These are phyloP conservation scores for Sclerotinia nivalis DNA, from an alignment of 2,329 filamentous ascomycete genomes.

Conservation along the genomic window DNA sequence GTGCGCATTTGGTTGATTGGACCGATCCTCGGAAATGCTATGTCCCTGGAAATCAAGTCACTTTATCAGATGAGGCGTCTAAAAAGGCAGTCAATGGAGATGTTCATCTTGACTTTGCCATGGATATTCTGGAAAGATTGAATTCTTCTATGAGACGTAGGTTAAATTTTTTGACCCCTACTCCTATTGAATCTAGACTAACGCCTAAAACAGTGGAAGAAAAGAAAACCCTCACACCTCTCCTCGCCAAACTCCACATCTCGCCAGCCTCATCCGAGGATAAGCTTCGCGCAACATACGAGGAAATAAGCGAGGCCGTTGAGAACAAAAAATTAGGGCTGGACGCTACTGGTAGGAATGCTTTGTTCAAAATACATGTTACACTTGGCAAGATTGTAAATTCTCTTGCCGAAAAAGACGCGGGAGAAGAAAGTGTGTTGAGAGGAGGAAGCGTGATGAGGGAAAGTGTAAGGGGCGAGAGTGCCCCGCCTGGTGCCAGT, in stretches of 20 bases:
- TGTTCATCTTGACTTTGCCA: constrained; percentile 77
- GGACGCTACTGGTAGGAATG: constrained; percentile 63
- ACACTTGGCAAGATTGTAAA: constrained; percentile 68
- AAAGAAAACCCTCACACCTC: constrained; percentile 74
- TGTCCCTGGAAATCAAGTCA: constrained; percentile 47
- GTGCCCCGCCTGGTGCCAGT: background rate
- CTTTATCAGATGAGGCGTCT: constrained; percentile 53
- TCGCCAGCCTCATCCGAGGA: constrained; percentile 63
- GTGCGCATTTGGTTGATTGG: constrained; percentile 87
- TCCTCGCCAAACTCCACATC: constrained; percentile 82
- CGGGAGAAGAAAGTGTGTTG: constrained; percentile 29
- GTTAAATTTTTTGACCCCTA: constrained; percentile 37
- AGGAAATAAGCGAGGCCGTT: constrained; percentile 60
- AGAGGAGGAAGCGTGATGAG: constrained; percentile 13
- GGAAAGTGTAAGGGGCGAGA: constrained; percentile 15
- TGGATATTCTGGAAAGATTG: constrained; percentile 74
- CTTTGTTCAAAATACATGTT: constrained; percentile 68
- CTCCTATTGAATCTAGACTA: background rate
- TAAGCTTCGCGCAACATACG: constrained; percentile 59
- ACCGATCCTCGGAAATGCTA: constrained; percentile 85
- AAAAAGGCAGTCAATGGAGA: constrained; percentile 70
- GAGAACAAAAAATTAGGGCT: constrained; percentile 57
- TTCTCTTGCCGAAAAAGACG: constrained; percentile 46
- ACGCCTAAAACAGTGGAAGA: constrained; percentile 65
- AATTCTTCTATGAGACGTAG: constrained; percentile 67